A percentile compares a stretch with the other conserved stretches of the same genome.
These are phyloP conservation scores for Fusarium pseudograminearum DNA, from an alignment of 2,329 filamentous ascomycete genomes.

Conservation along the genomic window DNA sequence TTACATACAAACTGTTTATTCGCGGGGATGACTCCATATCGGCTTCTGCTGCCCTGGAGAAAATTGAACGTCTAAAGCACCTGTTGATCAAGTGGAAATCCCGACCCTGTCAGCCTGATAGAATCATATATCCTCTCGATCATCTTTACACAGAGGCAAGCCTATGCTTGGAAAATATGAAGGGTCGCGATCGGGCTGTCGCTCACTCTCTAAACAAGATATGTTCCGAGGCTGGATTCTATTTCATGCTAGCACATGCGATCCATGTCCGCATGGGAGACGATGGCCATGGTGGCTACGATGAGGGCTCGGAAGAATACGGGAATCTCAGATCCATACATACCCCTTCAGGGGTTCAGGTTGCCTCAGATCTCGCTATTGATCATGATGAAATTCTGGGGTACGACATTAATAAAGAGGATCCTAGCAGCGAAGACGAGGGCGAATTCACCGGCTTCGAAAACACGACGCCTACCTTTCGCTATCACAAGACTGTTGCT, in stretches of 20 bases:
- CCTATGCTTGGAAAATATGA: slow-evolving; percentile 22
- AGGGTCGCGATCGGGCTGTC: slow-evolving; percentile 23
- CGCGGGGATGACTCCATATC: background rate
- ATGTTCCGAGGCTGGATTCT: slow-evolving; percentile 22
- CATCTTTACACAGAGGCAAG: slow-evolving; percentile 24
- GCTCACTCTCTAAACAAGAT: slow-evolving; percentile 1
- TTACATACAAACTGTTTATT: slow-evolving; percentile 30
- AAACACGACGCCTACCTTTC: background rate
- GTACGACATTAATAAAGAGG: background rate
- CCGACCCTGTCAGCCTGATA: background rate
- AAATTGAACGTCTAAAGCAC: slow-evolving; percentile 3
- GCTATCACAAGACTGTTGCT: slow-evolving; percentile 20
- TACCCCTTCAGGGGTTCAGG: background rate
- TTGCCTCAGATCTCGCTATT: background rate
- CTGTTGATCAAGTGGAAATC: slow-evolving; percentile 8
- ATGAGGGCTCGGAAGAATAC: background rate
- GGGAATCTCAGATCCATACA: background rate
- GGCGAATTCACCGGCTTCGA: slow-evolving; percentile 13
- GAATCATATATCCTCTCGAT: slow-evolving; percentile 19
- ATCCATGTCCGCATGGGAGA: background rate
- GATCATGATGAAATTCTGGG: slow-evolving; percentile 10
- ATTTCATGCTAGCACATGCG: slow-evolving; percentile 23
- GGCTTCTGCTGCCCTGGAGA: background rate
- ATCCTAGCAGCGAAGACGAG: slow-evolving; percentile 9
- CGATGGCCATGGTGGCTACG: background rate